Base-by-base conservation (phyloP, 2,329 filamentous ascomycete genomes). In the Epichloe sp. region DNA sequence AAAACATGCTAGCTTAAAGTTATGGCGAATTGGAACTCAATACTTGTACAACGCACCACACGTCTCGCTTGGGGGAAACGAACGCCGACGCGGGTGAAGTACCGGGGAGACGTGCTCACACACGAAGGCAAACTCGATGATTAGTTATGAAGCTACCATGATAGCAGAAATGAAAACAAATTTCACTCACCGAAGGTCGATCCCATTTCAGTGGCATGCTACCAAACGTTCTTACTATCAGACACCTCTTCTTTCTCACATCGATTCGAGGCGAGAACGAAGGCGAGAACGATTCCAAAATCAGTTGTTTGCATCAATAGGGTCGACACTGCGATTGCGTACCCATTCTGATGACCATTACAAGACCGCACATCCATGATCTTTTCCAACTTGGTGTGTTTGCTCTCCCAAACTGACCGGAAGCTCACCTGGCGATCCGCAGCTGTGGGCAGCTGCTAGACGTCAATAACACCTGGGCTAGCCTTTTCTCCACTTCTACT, bases 161-260 rank as follows among this genome's bases (percentile, higher is more conserved):
- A 14, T 43, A 49, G 43, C 47, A 49, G 51, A 44, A 52, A 52
- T 49, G 37, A 43, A 49, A 45, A 34, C 37, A 44, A 44, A 3
- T 47, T 38, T 45, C 15, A 23, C 21, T 17, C 35, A 17, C 31
- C 34, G 21, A 19, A 19, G 19, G 17, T 49, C 21, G 21, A 47
- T 17, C 10, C 21, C 36, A 26, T 17, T 40, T 17, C 14, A 34
- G 26, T 49, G 26, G 46, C n/a, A 34, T 40, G 21, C 46, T 40
- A 37, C 36, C 19, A 17, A 47, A 15, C 19, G 8, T 36, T 31
- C 15, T 23, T 17, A 40, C 12, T 8, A 38, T 10, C 14, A 38
- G 35, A 15, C 14, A 38, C 3, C 35, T 7, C 5, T 34, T 11
- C 8, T 17, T 19, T 21, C 17, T 8, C 15, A 35, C n/a, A 11